Conservation (phyloP, 2,329 filamentous ascomycete species). For the Aureobasidium sp. region DNA sequence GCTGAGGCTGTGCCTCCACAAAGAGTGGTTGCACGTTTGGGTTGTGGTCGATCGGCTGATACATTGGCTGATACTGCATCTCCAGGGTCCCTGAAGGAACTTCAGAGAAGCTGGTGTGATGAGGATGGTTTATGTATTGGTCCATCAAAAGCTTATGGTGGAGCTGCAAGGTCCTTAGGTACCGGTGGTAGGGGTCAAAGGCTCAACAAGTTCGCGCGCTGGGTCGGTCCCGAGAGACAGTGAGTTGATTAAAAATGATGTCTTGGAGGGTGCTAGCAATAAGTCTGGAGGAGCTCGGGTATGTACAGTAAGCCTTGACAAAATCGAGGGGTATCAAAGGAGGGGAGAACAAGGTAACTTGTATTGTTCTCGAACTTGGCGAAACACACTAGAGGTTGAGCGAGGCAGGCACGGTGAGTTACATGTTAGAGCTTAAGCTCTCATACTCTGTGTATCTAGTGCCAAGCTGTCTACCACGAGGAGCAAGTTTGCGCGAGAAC, state of each 20-base stretch:
- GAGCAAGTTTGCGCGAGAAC: conserved; percentile 12
- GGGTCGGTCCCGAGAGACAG: background rate
- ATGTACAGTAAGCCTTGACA: conserved; percentile 3
- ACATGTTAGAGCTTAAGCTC: conserved; percentile 6
- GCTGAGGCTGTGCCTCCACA: background rate
- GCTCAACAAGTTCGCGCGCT: background rate
- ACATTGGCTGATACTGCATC: background rate
- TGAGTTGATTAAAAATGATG: background rate
- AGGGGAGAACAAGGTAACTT: conserved; percentile 10
- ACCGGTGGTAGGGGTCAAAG: background rate
- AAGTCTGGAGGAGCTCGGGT: background rate
- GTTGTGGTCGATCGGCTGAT: background rate
- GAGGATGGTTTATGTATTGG: background rate
- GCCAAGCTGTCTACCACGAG: conserved; percentile 4
- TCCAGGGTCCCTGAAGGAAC: background rate
- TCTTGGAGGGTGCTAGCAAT: background rate
- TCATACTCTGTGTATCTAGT: background rate
- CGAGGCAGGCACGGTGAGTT: background rate
- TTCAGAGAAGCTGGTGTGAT: background rate
- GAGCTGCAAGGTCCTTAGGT: background rate
- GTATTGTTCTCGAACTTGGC: conserved; percentile 9
- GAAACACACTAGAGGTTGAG: conserved; percentile 1
- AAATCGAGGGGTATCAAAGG: conserved; percentile 4
- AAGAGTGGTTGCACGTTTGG: background rate
- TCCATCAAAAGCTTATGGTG: background rate